Evolutionary conservation across 179 eudicot species (phyloP).

Genomic region (Sideroxylon spinosum): DNA sequence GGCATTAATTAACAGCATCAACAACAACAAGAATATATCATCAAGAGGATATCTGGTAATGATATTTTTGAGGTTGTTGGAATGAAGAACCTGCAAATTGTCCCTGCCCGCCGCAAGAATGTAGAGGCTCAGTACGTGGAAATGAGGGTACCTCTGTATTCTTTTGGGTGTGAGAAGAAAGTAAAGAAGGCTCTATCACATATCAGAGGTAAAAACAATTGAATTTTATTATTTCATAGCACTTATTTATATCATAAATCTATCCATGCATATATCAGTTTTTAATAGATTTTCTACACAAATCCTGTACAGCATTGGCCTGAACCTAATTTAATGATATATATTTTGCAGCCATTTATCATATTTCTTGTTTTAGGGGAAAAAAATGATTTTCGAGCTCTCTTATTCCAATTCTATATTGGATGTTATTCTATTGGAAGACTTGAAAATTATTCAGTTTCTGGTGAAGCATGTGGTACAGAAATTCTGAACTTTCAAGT

Average conservation of each 20-base stretch:
- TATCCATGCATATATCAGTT: not conserved
- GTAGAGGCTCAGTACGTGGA: slow-evolving; percentile 91
- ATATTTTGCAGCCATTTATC: not conserved
- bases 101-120: slow-evolving; percentile 61
- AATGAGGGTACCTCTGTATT: slow-evolving; percentile 94
- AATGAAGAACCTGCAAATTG: slow-evolving; percentile 57
- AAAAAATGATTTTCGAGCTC: too few relatives aligned
- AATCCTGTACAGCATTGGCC: too few relatives aligned
- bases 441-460: too few relatives aligned
- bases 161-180: slow-evolving; percentile 89
- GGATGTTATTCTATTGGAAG: too few relatives aligned
- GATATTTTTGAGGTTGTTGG: not conserved
- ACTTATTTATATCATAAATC: not conserved
- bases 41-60: not conserved
- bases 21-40: not conserved
- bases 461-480: too few relatives aligned
- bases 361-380: not conserved
- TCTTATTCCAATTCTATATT: too few relatives aligned
- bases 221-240: not conserved
- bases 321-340: not conserved
- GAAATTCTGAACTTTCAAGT: too few relatives aligned
- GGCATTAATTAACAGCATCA: not conserved
- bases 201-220: slow-evolving; percentile 57
- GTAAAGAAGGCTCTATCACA: slow-evolving; percentile 74
- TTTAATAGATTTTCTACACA: too few relatives aligned